These are phyloP conservation scores for Clathrus columnatus DNA, from an alignment of 768 basidiomycete genomes.

Conservation along the genomic window DNA sequence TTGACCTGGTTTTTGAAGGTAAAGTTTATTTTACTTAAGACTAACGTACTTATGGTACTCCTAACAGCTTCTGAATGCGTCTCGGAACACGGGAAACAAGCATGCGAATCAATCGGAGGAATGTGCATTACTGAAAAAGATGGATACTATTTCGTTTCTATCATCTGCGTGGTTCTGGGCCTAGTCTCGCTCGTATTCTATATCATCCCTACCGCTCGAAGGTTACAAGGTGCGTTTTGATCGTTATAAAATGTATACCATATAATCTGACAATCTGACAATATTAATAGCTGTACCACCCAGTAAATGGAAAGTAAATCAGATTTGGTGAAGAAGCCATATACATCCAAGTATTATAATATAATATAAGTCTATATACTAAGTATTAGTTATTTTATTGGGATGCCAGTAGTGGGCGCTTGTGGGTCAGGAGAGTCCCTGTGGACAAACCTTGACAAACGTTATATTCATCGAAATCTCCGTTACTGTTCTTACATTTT, in stretches of 20 bases:
- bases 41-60: background rate
- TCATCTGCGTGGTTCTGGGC: slow-evolving; percentile 73
- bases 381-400: too few species aligned
- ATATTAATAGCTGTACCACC: slow-evolving; percentile 48
- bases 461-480: slow-evolving; percentile 3
- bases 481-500: background rate
- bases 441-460: background rate
- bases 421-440: background rate
- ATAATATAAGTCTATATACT: background rate
- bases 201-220: slow-evolving; percentile 76
- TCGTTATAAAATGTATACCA: too few species aligned
- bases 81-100: slow-evolving; percentile 79
- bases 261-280: slow-evolving; percentile 7
- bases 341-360: too few species aligned
- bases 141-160: slow-evolving; percentile 85
- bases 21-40: slow-evolving; percentile 24
- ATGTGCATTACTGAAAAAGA: slow-evolving; percentile 77
- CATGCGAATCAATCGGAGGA: slow-evolving; percentile 69
- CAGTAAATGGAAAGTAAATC: slow-evolving; percentile 63
- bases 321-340: slow-evolving; percentile 18
- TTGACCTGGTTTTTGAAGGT: slow-evolving; percentile 25
- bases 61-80: slow-evolving; percentile 74
- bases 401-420: background rate
- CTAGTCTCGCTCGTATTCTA: slow-evolving; percentile 61
- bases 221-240: slow-evolving; percentile 65